Percentiles rank a stretch among this genome's conserved stretches.
Evolutionary conservation across 805 yeast genomes (phyloP).

Genomic region (Candida sanyiensis): DNA sequence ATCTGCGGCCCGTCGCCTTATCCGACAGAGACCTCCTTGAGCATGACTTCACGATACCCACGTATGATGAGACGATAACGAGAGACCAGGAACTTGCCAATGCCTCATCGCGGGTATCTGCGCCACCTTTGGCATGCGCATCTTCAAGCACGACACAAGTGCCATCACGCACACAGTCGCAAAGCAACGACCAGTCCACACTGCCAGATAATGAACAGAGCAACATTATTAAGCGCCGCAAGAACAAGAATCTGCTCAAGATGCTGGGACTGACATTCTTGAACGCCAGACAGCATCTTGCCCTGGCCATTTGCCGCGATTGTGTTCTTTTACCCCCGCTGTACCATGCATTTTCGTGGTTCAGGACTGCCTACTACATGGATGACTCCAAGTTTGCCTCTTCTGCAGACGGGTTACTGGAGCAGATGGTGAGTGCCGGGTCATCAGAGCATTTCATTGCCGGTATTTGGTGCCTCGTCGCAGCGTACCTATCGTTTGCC

Average conservation of each 20-base stretch:
- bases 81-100: constrained; percentile 6
- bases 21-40: neutral
- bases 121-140: constrained; percentile 6
- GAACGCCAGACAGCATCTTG: constrained; percentile 69
- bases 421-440: constrained; percentile 47
- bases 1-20: too few species aligned
- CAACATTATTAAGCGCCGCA: constrained; percentile 7
- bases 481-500: constrained; percentile 77
- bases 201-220: constrained; percentile 2
- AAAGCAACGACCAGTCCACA: neutral
- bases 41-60: constrained; percentile 10
- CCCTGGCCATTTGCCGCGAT: constrained; percentile 74
- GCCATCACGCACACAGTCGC: neutral
- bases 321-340: constrained; percentile 67
- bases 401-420: constrained; percentile 2
- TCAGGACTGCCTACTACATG: constrained; percentile 21
- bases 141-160: neutral
- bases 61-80: constrained; percentile 12
- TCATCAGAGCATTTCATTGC: constrained; percentile 76
- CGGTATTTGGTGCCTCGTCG: constrained; percentile 89
- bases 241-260: constrained; percentile 34
- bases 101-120: constrained; percentile 6
- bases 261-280: constrained; percentile 63
- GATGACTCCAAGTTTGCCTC: constrained; percentile 1
- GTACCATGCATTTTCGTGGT: constrained; percentile 44